Evolutionary conservation across 2,329 filamentous ascomycete genomes (phyloP), one percentile per base, ranked within the genome.

Genomic region (Fusarium pseudograminearum): DNA sequence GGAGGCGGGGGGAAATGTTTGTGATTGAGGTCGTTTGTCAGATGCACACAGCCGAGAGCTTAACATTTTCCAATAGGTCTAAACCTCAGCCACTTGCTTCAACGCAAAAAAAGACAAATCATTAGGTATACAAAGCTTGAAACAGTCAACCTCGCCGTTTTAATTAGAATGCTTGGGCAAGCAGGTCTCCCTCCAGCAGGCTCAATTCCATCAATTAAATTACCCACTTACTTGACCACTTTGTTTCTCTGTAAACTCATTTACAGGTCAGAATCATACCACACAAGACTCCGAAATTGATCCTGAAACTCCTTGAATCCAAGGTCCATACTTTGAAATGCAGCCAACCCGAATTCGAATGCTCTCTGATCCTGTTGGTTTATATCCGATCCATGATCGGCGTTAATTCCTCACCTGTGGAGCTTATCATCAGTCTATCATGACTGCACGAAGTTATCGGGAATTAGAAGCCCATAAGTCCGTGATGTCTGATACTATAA

Each of bases 381-480:
- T 36, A 66, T 55, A 33, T 45, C 62, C 51, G 64, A 62, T 57
- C 24, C 46, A 33, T 53, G 38, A 61, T 62, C 64, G 57, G 62
- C 36, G 36, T 50, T 67, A 57, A 57, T 38, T 16, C 16, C 33
- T 10, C 7, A 28, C 20, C 11, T 30, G 34, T 51, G 36, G 65
- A 62, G 40, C 38, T 47, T 18, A 45, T 48, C 34, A 16, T 20
- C 16, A 31, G 10, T 33, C 22, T 26, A 11, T 26, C 42, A 3
- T 47, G 28, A 16, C 22, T 38, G 7, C n/a, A 20, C 28, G 34
- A 41, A 45, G 28, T 20, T 62, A 22, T 54, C 53, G 65, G 66
- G 56, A 38, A 51, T 57, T 65, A 47, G 33, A 44, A 30, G 16
- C 5, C 5, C n/a, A 40, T 69, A 69, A 69, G 34, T 69, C 65